These are phyloP conservation scores for Daldinia bambusicola DNA, from an alignment of 495 filamentous ascomycete species.

Conservation along the genomic window DNA sequence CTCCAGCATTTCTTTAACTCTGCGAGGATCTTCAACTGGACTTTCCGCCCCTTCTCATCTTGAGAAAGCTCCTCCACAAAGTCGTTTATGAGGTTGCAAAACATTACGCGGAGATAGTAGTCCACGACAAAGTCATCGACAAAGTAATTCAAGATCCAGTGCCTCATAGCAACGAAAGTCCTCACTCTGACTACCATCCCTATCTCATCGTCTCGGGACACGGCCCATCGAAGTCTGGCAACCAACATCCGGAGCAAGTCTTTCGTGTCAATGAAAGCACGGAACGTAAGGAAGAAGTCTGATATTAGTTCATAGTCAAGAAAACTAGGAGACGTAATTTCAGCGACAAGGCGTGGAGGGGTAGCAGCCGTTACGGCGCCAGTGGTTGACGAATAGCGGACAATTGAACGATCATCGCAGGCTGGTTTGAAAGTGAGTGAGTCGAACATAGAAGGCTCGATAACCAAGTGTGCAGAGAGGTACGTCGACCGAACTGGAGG, in stretches of 20 bases:
- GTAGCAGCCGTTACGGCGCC: constrained; percentile 89
- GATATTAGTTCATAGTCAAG: constrained; percentile 97
- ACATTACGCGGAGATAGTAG: constrained; percentile 77
- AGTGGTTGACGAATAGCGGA: constrained; percentile 78
- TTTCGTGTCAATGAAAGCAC: constrained; percentile 78
- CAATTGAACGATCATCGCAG: constrained; percentile 82
- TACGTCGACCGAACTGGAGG: constrained; percentile 53
- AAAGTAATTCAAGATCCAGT: constrained; percentile 99
- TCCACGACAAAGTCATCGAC: constrained; percentile 93
- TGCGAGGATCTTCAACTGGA: constrained; percentile 88
- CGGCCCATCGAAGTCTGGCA: constrained; percentile 86
- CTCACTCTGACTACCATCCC: constrained; percentile 93
- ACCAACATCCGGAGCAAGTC: constrained; percentile 85
- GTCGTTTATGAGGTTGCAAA: constrained; percentile 83
- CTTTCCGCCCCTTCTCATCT: constrained; percentile 64
- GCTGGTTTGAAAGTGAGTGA: constrained; percentile 72
- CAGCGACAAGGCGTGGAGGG: constrained; percentile 90
- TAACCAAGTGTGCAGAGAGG: constrained; percentile 57
- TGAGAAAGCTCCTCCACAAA: constrained; percentile 68
- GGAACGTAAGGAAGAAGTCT: constrained; percentile 97
- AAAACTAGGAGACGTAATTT: constrained; percentile 95
- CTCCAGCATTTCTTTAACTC: constrained; percentile 99
- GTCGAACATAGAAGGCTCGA: constrained; percentile 79
- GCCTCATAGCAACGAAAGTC: constrained; percentile 93
- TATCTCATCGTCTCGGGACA: constrained; percentile 80